phyloP scores from a whole-genome alignment of 2,329 filamentous ascomycete genomes.

The Trichoderma atrobrunneum region DNA sequence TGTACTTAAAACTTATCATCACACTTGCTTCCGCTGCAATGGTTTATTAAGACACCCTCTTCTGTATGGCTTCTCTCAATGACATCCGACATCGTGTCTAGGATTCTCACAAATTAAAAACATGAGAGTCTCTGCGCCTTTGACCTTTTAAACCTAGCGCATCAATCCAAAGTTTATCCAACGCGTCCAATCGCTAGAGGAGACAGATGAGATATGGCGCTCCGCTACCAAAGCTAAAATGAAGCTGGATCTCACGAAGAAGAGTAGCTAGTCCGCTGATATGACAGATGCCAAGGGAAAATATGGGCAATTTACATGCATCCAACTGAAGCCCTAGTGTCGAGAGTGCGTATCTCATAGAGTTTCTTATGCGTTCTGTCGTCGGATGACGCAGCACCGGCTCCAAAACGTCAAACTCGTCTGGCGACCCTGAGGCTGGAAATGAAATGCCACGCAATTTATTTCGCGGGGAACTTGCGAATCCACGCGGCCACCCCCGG shows the following conservation, averaged over 20 bases:
- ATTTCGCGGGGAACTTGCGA: neutral
- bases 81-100: neutral
- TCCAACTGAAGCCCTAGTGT: accelerated
- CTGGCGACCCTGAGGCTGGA: neutral
- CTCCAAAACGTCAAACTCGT: neutral
- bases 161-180: neutral
- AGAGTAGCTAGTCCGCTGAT: neutral
- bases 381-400: neutral
- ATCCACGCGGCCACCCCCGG: neutral
- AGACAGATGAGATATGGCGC: neutral
- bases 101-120: neutral
- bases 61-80: neutral
- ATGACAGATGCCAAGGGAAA: neutral
- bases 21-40: neutral
- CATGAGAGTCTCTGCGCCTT: no score
- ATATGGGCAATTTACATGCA: neutral
- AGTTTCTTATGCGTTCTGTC: neutral
- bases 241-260: neutral
- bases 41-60: neutral
- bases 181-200: neutral
- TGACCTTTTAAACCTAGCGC: no score
- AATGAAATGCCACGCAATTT: neutral
- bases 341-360: neutral
- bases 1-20: no score
- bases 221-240: neutral